Conservation (phyloP, 2,329 filamentous ascomycete genomes). For the Parastagonospora nodorum region DNA sequence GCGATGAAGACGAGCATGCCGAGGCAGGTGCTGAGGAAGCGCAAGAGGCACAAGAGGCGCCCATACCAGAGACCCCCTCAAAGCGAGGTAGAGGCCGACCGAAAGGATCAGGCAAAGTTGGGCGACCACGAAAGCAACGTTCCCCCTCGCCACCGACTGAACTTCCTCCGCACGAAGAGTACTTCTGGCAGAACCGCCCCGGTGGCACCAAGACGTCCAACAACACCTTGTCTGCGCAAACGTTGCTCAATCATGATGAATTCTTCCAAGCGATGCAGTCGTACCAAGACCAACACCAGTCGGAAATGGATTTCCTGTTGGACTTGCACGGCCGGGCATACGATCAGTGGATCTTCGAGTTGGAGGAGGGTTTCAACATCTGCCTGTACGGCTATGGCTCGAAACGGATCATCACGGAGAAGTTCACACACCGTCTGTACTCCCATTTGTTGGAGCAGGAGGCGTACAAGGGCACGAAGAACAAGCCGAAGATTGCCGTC, state of each 20-base stretch:
- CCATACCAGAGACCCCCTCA: constrained; percentile 60
- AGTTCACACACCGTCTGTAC: constrained; percentile 75
- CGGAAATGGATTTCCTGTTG: constrained; percentile 73
- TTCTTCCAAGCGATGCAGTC: constrained; percentile 75
- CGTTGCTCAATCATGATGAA: constrained; percentile 86
- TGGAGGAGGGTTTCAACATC: constrained; percentile 82
- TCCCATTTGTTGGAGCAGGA: constrained; percentile 41
- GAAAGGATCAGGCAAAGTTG: constrained; percentile 40
- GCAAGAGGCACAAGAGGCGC: constrained; percentile 27
- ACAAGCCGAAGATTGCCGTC: constrained; percentile 70
- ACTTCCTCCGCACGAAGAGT: constrained; percentile 85
- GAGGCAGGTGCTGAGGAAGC: constrained; percentile 21
- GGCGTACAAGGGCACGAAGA: constrained; percentile 36
- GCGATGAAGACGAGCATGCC: constrained; percentile 48
- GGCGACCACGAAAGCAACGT: constrained; percentile 64
- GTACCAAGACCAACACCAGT: constrained; percentile 70
- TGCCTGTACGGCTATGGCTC: constrained; percentile 89
- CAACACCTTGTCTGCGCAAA: constrained; percentile 76
- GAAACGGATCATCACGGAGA: constrained; percentile 75
- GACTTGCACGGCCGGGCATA: constrained; percentile 81
- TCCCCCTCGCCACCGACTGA: constrained; percentile 81
- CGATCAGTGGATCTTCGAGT: constrained; percentile 90
- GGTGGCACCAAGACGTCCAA: constrained; percentile 83
- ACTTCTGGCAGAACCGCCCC: constrained; percentile 89
- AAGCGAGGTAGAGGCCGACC: constrained; percentile 55